Conservation (phyloP, 1,139 yeast species). For the Tardiomyces blankii region DNA sequence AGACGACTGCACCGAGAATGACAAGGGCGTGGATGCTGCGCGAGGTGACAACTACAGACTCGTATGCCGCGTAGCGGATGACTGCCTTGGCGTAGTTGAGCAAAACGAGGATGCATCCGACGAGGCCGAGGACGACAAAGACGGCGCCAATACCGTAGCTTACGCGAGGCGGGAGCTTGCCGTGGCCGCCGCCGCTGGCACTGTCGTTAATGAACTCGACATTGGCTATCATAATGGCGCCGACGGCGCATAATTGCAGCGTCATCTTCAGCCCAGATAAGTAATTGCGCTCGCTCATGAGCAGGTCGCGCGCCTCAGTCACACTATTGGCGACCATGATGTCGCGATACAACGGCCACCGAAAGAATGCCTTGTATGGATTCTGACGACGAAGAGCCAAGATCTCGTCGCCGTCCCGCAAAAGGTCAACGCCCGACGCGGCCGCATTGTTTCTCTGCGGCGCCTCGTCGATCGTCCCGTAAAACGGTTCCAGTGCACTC, state of each 20-base stretch:
- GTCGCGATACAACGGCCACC: slow-evolving; percentile 8
- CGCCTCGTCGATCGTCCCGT: too few relatives aligned
- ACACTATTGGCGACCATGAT: slow-evolving; percentile 17
- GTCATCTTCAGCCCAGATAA: slow-evolving; percentile 9
- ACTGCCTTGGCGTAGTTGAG: slow-evolving; percentile 15
- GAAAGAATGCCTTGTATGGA: slow-evolving; percentile 7
- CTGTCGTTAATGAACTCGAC: background rate
- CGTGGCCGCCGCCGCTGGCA: background rate
- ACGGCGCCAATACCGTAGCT: slow-evolving; percentile 10
- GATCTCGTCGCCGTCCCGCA: background rate
- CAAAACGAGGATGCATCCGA: slow-evolving; percentile 11
- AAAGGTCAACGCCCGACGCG: too few relatives aligned
- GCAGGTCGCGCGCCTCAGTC: slow-evolving; percentile 23
- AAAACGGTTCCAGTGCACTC: too few relatives aligned
- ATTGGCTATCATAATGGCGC: background rate
- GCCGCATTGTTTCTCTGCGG: too few relatives aligned
- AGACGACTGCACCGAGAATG: slow-evolving; percentile 10
- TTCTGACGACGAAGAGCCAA: background rate
- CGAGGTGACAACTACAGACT: slow-evolving; percentile 14
- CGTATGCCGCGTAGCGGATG: slow-evolving; percentile 14
- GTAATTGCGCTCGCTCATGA: slow-evolving; percentile 21
- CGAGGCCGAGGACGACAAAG: slow-evolving; percentile 13
- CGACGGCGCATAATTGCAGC: background rate
- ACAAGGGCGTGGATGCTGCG: slow-evolving; percentile 9
- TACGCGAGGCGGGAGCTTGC: background rate